Base-by-base conservation (phyloP, 495 filamentous ascomycete genomes). In the Entonaema liquescens region DNA sequence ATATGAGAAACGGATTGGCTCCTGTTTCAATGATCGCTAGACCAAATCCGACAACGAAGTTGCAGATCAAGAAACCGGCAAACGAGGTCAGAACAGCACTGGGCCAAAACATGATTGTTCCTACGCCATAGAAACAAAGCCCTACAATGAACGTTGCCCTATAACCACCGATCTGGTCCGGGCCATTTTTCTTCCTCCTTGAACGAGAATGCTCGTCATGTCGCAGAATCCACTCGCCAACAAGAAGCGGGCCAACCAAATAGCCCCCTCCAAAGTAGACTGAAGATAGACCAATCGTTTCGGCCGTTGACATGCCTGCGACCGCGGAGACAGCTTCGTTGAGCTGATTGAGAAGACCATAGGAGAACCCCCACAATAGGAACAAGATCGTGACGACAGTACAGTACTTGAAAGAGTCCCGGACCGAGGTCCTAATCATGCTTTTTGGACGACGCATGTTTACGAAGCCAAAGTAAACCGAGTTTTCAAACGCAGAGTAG, bases 321-420 rank as follows among this genome's bases (percentile, higher is more conserved):
- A 88, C 76, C 23, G 65, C 55, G 21, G 80, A 76, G 26, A 85
- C 91, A 68, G 59, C 83, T 58, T 81, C 79, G 73, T 95, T 95
- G 47, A 96, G 84, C 0, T 89, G 88, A 68, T 92, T 89, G 11
- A 96, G 84, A 28, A 97, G 85, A 13, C 93, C 92, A 75, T 96
- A 95, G 0, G 91, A 90, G 68, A 97, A 92, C 0, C 93, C 93
- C 93, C 92, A 95, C 2, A 97, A 81, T 70, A 97, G 91, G 78
- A 95, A 96, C 1, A 97, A 82, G 50, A 93, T 86, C 29, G 91
- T 93, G 65, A 93, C 91, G 35, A 93, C 78, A 28, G 79, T 78
- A 72, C 83, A 83, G 65, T 86, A 86, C 62, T 78, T 83, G 71
- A 85, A 81, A 1, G 81, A 82, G 47, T 87, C 84, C 47, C 67